A percentile compares a stretch with the other conserved stretches of the same genome.
phyloP scores from a whole-genome alignment of 129 eudicot species.

The Chrysanthemum seticuspe region DNA sequence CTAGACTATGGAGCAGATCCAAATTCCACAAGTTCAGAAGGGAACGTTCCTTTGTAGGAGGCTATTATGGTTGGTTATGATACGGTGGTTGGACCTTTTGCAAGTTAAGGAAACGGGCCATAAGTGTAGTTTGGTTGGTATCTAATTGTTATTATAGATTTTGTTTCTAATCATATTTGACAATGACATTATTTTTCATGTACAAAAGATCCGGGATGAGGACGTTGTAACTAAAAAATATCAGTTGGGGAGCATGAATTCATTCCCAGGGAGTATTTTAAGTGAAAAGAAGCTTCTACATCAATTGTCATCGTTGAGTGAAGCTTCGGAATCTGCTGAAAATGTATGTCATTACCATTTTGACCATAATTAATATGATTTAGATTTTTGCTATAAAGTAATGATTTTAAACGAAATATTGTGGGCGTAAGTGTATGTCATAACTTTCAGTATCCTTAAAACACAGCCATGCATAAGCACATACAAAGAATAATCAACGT shows the following conservation, averaged over 20 bases:
- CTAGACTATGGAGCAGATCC: slow-evolving; percentile 92
- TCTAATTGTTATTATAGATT: too few relatives aligned
- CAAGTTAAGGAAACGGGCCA: slow-evolving; percentile 40
- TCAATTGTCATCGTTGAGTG: slow-evolving; percentile 58
- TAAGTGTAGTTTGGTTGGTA: too few relatives aligned
- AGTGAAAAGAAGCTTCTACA: slow-evolving; percentile 49
- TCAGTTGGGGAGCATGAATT: slow-evolving; percentile 41
- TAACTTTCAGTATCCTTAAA: too few relatives aligned
- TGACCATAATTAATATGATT: neutral
- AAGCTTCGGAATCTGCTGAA: slow-evolving; percentile 63
- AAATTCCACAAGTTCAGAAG: slow-evolving; percentile 75
- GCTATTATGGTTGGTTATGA: slow-evolving; percentile 64
- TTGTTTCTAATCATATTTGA: too few relatives aligned
- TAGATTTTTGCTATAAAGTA: slow-evolving; percentile 11
- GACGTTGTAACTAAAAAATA: slow-evolving; percentile 58
- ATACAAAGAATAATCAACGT: too few relatives aligned
- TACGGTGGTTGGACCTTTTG: slow-evolving; percentile 40
- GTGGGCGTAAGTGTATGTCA: too few relatives aligned
- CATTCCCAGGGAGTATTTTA: slow-evolving; percentile 29
- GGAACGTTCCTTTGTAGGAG: slow-evolving; percentile 90
- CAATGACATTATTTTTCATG: slow-evolving; percentile 25
- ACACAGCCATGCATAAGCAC: too few relatives aligned
- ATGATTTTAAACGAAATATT: neutral
- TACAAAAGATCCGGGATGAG: slow-evolving; percentile 75
- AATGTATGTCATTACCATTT: slow-evolving; percentile 38